Base-by-base conservation (phyloP, 257 asterid genomes). In the Mentha longifolia region DNA sequence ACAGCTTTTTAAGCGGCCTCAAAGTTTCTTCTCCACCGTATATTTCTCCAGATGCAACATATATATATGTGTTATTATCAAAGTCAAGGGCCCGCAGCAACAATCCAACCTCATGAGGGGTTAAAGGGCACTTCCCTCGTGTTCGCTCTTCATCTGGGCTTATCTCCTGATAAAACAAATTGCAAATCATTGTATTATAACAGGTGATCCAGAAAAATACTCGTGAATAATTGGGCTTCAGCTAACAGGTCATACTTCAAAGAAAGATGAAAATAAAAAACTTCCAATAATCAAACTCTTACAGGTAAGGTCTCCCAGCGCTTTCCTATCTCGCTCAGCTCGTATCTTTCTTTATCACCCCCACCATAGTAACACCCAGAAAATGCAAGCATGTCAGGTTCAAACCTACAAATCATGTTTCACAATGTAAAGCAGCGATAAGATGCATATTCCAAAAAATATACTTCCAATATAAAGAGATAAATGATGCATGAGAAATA, bases 11-110 rank as follows among this genome's bases (percentile, higher is more conserved):
- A 61, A 95, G 88, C 41, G 99, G 99, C 81, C 86, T 87, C 78
- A 95, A 77, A 59, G 99, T 92, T 80, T 89, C 96, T 79, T 95
- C 99, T 60, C 99, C 99, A 7, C 99, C 99, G 46, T 95, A 95
- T 79, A 95, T 83, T 82, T 95, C 99, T 78, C 99, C 99, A 67
- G 99, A 95, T 81, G 99, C 99, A 67, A 95, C 94, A 68, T 85
- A 95, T 37, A 95, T 78, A 77, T 85, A 86, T 0, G 99, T 89
- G 82, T 79, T 92, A 74, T 95, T 95, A 73, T 80, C 84, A 72
- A 95, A 95, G 75, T 92, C 97, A 75, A 95, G 95, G 65, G 98
- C 98, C 58, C 96, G 91, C 78, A 95, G 86, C 94, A 92, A 85
- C 81, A 95, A 81, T 61, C 99, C 99, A 9, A 95, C 97, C 81